Percentiles rank a stretch among this genome's conserved stretches.
Conservation (phyloP, 1,284 basidiomycete species). For the Porodaedalea pini region DNA sequence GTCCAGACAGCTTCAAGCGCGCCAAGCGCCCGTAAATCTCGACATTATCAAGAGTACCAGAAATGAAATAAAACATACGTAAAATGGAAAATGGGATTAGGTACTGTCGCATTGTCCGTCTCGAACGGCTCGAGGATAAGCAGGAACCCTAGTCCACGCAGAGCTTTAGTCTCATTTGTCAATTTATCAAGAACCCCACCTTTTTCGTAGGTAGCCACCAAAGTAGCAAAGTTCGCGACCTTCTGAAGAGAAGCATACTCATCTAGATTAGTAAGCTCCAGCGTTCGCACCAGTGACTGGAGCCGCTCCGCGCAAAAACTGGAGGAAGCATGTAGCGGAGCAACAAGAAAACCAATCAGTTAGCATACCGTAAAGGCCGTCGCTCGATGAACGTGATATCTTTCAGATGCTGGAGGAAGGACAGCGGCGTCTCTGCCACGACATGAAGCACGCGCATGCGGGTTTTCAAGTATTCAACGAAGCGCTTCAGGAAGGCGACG, state of each 20-base stretch:
- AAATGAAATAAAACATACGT: constrained; percentile 57
- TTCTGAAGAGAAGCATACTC: constrained; percentile 93
- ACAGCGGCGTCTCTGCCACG: constrained; percentile 98
- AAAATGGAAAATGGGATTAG: constrained; percentile 98
- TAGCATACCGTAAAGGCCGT: constrained; percentile 78
- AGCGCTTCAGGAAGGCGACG: constrained; percentile 95
- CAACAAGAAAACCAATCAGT: constrained; percentile 15
- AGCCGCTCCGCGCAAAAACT: constrained; percentile 97
- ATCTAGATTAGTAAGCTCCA: constrained; percentile 89
- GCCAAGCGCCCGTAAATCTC: neutral
- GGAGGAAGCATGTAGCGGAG: constrained; percentile 17
- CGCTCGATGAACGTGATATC: constrained; percentile 99
- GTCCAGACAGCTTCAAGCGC: constrained; percentile 77
- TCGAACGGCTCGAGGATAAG: constrained; percentile 98
- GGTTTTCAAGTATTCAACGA: constrained; percentile 99
- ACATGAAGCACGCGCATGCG: constrained; percentile 98
- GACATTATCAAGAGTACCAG: neutral
- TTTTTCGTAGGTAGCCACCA: constrained; percentile 98
- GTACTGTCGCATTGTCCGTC: constrained; percentile 97
- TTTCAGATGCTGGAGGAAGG: constrained; percentile 97
- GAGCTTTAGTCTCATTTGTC: neutral
- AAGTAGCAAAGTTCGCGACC: constrained; percentile 93
- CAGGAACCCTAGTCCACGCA: constrained; percentile 78
- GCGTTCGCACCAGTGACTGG: constrained; percentile 89
- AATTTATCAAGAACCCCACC: constrained; percentile 42